Evolutionary conservation across 148 eudicot species (phyloP).

Genomic region (Camellia japonica): DNA sequence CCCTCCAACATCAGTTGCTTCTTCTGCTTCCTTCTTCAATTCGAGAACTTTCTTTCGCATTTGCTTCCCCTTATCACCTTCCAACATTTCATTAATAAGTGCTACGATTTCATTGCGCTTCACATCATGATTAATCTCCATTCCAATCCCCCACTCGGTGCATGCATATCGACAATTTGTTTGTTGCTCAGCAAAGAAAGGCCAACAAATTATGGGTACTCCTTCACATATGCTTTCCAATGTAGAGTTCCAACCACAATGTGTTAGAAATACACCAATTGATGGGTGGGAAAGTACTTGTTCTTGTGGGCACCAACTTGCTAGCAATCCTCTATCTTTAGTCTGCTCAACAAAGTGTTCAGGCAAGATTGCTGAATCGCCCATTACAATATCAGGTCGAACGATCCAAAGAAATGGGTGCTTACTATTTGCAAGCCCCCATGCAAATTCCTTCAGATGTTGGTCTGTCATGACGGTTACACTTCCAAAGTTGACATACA

Average conservation of each 20-base stretch:
- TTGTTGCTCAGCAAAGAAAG: constrained; percentile 7
- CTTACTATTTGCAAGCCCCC: constrained; percentile 7
- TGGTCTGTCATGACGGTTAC: background rate
- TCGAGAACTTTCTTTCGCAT: constrained; percentile 2
- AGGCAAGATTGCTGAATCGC: background rate
- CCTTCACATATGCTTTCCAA: background rate
- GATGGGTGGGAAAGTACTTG: constrained; percentile 2
- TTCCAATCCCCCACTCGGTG: background rate
- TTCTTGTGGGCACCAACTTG: background rate
- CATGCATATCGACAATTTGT: background rate
- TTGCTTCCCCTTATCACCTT: background rate
- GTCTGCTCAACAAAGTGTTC: background rate
- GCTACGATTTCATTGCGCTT: background rate
- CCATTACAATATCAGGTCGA: constrained; percentile 1
- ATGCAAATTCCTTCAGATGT: constrained; percentile 2
- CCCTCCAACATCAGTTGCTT: constrained; percentile 1
- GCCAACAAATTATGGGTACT: constrained; percentile 3
- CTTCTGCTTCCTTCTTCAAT: constrained; percentile 8
- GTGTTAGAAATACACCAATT: background rate
- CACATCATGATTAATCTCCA: background rate
- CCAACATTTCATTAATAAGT: background rate
- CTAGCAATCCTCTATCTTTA: background rate
- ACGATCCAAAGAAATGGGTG: constrained; percentile 1
- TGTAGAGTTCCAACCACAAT: background rate
- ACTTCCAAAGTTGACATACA: background rate